Percentiles rank a stretch among this genome's conserved stretches.
Conservation (phyloP, 2,329 filamentous ascomycete genomes). For the Chaetomiaceae sp. region DNA sequence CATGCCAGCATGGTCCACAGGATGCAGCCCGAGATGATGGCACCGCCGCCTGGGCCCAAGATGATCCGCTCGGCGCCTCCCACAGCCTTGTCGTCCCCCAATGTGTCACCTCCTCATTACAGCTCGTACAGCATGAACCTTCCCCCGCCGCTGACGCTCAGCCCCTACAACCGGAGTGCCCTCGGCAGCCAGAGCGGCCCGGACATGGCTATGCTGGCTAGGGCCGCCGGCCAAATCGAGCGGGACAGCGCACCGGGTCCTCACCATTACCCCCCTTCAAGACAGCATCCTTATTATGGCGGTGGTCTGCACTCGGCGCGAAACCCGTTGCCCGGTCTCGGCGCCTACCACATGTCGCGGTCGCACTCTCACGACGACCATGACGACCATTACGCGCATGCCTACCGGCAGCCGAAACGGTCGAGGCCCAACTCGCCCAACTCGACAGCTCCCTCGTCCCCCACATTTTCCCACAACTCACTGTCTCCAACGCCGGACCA, state of each 20-base stretch:
- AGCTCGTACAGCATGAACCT: constrained; percentile 54
- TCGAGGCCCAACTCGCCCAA: constrained; percentile 91
- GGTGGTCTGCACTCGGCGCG: constrained; percentile 47
- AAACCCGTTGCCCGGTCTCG: constrained; percentile 68
- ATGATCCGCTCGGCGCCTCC: constrained; percentile 84
- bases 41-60: constrained; percentile 67
- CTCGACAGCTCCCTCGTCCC: constrained; percentile 91
- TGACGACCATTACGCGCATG: constrained; percentile 70
- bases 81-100: constrained; percentile 85
- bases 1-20: constrained; percentile 41
- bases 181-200: constrained; percentile 40
- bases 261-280: constrained; percentile 42
- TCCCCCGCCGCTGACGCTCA: constrained; percentile 43
- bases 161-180: constrained; percentile 46
- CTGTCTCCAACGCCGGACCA: constrained; percentile 93
- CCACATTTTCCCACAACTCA: constrained; percentile 94
- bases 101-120: constrained; percentile 92
- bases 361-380: constrained; percentile 78
- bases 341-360: constrained; percentile 90
- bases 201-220: constrained; percentile 58
- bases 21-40: constrained; percentile 63
- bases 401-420: constrained; percentile 71
- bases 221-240: constrained; percentile 58
- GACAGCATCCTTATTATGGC: constrained; percentile 53
- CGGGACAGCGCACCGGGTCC: constrained; percentile 47